A percentile compares a stretch with the other conserved stretches of the same genome.
Conservation (phyloP, 495 filamentous ascomycete species). For the Xylaria grammica region DNA sequence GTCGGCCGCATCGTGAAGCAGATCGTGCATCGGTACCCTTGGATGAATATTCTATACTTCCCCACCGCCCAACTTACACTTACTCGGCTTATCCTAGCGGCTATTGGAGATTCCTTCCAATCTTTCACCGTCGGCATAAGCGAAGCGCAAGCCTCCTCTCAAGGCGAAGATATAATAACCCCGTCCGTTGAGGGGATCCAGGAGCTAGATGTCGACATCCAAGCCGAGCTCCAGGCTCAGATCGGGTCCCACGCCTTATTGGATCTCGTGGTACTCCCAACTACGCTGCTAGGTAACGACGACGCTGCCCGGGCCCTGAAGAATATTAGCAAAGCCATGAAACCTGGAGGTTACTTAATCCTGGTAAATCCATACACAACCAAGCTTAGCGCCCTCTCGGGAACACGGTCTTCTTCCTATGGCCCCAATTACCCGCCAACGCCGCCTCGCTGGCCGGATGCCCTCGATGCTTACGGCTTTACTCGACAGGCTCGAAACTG, state of each 20-base stretch:
- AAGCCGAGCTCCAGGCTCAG: slow-evolving; percentile 22
- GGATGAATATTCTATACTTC: slow-evolving; percentile 48
- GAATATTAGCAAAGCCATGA: slow-evolving; percentile 40
- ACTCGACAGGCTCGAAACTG: slow-evolving; percentile 28
- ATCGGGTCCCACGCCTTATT: slow-evolving; percentile 24
- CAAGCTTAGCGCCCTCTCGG: background rate
- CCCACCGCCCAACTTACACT: slow-evolving; percentile 36
- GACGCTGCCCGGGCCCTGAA: slow-evolving; percentile 21
- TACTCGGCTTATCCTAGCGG: slow-evolving; percentile 37
- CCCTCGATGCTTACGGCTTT: slow-evolving; percentile 45
- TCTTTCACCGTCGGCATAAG: slow-evolving; percentile 35
- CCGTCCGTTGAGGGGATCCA: background rate
- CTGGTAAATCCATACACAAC: slow-evolving; percentile 32
- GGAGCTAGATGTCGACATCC: slow-evolving; percentile 32
- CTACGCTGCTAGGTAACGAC: slow-evolving; percentile 34
- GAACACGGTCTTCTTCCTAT: background rate
- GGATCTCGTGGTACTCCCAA: slow-evolving; percentile 47
- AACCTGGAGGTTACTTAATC: slow-evolving; percentile 48
- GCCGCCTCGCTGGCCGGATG: slow-evolving; percentile 40
- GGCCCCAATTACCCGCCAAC: slow-evolving; percentile 15
- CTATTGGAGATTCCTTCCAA: slow-evolving; percentile 40
- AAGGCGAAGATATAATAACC: background rate
- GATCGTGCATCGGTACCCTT: slow-evolving; percentile 48
- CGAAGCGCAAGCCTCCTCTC: background rate
- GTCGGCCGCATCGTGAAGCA: slow-evolving; percentile 44